Base-by-base conservation (phyloP, 345 rosid species). In the Salix koriyanagi region DNA sequence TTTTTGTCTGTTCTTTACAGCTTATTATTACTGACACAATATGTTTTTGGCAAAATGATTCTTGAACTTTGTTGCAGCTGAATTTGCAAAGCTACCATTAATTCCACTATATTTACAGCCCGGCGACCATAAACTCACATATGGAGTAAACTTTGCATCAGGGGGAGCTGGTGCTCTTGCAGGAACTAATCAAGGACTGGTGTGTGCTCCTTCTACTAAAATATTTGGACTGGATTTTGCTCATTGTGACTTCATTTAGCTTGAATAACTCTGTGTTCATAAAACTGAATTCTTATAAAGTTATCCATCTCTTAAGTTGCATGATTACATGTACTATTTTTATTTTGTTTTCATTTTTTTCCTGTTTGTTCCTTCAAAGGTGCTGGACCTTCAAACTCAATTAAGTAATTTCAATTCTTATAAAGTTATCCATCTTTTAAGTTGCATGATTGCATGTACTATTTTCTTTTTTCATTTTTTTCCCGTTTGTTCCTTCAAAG, bases 121-220 rank as follows among this genome's bases (percentile, higher is more conserved):
- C 25, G 61, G 79, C 11, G 64, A 66, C 4, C 74, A 78, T 65
- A 62, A 79, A 15, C 73, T 73, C 39, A 75, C 70, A 76, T 66
- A 70, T 34, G 93, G 90, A 28, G 83, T 79, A 2, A 89, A 80
- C 75, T 88, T 88, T 30, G 90, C 86, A 34, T 85, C 95, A 0
- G 88, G 68, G 0, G 89, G 88, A 25, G 94, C 87, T 48, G 89
- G 89, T n/a, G 87, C 85, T 75, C 80, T 91, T 23, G 76, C 62
- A 19, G 81, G 70, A 79, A 85, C 87, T 8, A n/a, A 74, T 71
- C 82, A 28, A 44, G 90, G 88, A 75, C 64, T 61, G 64, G 90
- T 85, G 75, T 13, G 85, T 52, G 23, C 11, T 39, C 42, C 26
- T n/a, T 7, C 0, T 5, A 0, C 37, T 34, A 34, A 34, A 34